Base-by-base conservation (phyloP, 2,329 filamentous ascomycete species). In the Colletotrichum cereale region DNA sequence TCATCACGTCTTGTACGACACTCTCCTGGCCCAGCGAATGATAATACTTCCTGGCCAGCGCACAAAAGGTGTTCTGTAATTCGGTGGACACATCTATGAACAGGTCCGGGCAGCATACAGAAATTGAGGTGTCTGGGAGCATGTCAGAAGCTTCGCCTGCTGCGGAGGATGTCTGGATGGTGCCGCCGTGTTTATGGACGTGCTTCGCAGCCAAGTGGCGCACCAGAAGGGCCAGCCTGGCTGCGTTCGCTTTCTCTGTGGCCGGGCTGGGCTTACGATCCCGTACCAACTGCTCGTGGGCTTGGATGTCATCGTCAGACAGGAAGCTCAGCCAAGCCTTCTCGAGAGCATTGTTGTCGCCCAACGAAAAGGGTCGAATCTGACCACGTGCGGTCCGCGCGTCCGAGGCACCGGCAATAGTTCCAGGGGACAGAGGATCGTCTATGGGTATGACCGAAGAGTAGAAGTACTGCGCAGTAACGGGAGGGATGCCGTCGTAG, bases 401-500 rank as follows among this genome's bases (percentile, higher is more conserved):
- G 62, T 91, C 82, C 79, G 85, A 73, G 79, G 87, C 76, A 31
- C 80, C 80, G 78, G 88, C 79, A 80, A 89, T 78, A 82, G 86
- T 80, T 14, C 85, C 82, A 1, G 92, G 88, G 12, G 92, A 94
- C n/a, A 97, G 86, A 31, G 94, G 94, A 77, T 97, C 95, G 77
- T 97, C 95, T 78, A 97, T 95, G 38, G 94, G 92, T 61, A 96
- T 88, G 16, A 90, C 85, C 14, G 94, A 96, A 18, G 90, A 88
- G 81, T 97, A 97, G 82, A 97, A 97, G 83, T 94, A 97, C 74
- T 94, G 93, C 29, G 92, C 87, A 40, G 87, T 85, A 65, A 92
- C 80, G 0, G 89, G 86, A 21, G 92, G 92, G 31, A 88, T 85
- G 64, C 83, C 84, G 65, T 86, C 82, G 55, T 82, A 79, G 67